Base-by-base conservation (phyloP, 75 land plant species). In the Gnetum montanum region DNA sequence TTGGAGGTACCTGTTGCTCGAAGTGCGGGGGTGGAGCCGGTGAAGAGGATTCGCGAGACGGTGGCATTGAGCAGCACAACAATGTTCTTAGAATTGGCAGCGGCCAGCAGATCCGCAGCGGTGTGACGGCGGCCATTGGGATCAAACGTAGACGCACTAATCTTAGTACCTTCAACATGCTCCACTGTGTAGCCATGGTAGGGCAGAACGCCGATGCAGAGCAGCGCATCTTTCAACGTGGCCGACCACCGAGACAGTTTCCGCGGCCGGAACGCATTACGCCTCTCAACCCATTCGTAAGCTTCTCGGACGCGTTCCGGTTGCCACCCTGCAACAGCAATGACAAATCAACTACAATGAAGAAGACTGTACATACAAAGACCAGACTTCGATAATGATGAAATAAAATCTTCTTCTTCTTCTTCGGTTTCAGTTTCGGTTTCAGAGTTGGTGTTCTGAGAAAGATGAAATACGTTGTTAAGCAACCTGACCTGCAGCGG, bases 51-150 rank as follows among this genome's bases (percentile, higher is more conserved):
- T 36, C 46, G 51, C 20, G 57, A 62, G 4, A 75, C 82, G 44
- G 65, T 71, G 27, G 93, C 93, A 44, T 66, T 67, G 37, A 88
- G 43, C 13, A 88, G 70, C 3, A 88, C 72, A 2, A 69, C 63
- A n/a, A 88, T 71, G 7, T 75, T 65, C 0, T 23, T 28, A 2
- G 84, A 79, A 37, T 78, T 68, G 28, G 93, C 88, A 63, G 76
- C 77, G 41, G 64, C 30, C 6, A 88, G 64, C 25, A 88, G 67
- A 61, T 88, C 75, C 12, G 93, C 85, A 3, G 93, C 93, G 0
- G 88, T 88, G 64, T 84, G 93, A 23, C 89, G 61, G 2, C 68
- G 49, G 2, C 89, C 85, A n/a, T 71, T 26, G 3, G 13, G 27
- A 30, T 70, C 72, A 8, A 57, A 70, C 34, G 58, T 70, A 2